Evolutionary conservation across 2,329 filamentous ascomycete species (phyloP).

Genomic region (Chaetothyriales sp.): DNA sequence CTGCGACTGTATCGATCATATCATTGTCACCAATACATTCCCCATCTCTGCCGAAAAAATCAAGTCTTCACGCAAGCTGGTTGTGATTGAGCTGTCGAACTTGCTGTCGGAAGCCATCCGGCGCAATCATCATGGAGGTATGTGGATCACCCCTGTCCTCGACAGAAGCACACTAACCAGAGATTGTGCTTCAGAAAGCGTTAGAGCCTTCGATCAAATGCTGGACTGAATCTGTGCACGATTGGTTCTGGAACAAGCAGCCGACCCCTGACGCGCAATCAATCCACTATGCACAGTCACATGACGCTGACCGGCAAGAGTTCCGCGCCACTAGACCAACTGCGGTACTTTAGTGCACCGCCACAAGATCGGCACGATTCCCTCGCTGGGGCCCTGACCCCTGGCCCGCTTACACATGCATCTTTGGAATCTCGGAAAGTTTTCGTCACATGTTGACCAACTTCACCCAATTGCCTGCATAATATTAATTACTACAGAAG

Average conservation of each 20-base stretch:
- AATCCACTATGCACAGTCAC: neutral
- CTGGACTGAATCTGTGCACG: neutral
- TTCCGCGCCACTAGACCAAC: neutral
- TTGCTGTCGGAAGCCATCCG: constrained; percentile 84
- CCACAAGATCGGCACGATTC: neutral
- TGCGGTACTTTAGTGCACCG: neutral
- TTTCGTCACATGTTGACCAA: neutral
- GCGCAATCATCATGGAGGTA: constrained; percentile 89
- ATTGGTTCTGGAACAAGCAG: neutral
- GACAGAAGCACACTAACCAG: neutral
- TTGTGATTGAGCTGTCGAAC: constrained; percentile 77
- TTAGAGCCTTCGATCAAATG: neutral
- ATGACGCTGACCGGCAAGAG: neutral
- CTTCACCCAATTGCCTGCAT: neutral
- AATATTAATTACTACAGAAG: neutral
- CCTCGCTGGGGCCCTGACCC: neutral
- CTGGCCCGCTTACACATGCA: neutral
- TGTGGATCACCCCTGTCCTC: constrained; percentile 44
- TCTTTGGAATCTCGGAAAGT: neutral
- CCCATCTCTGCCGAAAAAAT: constrained; percentile 67
- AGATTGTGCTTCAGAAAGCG: neutral
- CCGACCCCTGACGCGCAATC: neutral
- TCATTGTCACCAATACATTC: constrained; percentile 95
- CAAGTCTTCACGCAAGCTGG: constrained; percentile 63
- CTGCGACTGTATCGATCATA: constrained; percentile 84